Percentiles rank a stretch among this genome's conserved stretches.
These are phyloP conservation scores for Antarctomyces pellizariae DNA, from an alignment of 495 filamentous ascomycete genomes.

Conservation along the genomic window DNA sequence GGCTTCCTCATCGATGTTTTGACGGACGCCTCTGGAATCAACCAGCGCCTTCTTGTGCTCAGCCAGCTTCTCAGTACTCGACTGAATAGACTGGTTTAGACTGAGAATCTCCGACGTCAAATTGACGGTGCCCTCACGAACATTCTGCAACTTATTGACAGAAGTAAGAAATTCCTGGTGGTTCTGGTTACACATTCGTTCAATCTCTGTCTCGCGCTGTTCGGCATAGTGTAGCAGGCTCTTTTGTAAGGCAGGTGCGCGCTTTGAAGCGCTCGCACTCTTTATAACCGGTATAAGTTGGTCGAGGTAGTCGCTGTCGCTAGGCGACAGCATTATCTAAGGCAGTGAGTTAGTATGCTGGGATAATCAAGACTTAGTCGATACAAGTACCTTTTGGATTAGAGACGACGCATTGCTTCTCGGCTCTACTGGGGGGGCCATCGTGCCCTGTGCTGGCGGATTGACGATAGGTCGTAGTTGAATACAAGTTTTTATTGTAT, in stretches of 20 bases:
- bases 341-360: no score
- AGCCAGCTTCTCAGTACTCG: conserved; percentile 82
- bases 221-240: conserved; percentile 57
- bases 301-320: conserved; percentile 83
- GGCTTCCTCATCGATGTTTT: conserved; percentile 88
- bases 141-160: conserved; percentile 74
- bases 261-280: conserved; percentile 60
- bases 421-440: no score
- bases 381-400: no score
- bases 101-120: conserved; percentile 81
- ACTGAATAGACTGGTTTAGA: conserved; percentile 82
- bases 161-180: conserved; percentile 91
- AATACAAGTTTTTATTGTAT: no score
- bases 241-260: conserved; percentile 49
- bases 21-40: conserved; percentile 71
- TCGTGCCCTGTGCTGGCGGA: no score
- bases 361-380: no score
- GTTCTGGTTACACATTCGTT: conserved; percentile 81
- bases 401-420: no score
- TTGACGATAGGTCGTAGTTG: no score
- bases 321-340: conserved; percentile 80
- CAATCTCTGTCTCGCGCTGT: conserved; percentile 77
- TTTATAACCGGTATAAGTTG: conserved; percentile 82
- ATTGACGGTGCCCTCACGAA: conserved; percentile 67
- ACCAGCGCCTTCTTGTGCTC: conserved; percentile 88